Evolutionary conservation across 306 rosid species (phyloP), one percentile per base, ranked within the genome.

Genomic region (Vigna mungo): DNA sequence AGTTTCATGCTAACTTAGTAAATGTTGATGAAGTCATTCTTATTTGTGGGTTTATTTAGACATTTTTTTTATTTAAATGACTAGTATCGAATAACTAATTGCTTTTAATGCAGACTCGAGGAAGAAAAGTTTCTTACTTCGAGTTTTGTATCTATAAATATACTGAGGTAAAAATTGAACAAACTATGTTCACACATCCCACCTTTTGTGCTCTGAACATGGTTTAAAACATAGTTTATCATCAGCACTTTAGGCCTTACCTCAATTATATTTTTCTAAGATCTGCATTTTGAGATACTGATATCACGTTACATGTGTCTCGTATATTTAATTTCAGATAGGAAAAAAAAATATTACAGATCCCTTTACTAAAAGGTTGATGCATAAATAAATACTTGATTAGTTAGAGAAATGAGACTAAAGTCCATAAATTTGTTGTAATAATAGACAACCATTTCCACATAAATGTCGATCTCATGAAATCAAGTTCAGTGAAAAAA

Each of bases 111-210:
- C 92, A 96, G 99, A 92, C 99, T 77, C 99, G 97, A 60, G 99
- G 96, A 81, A 91, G 97, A 76, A 98, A 96, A 83, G 23, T 21
- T 96, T 92, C 89, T 85, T 96, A 85, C 96, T 96, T n/a, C 97
- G 98, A 16, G 98, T 96, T 72, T 96, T 98, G 52, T 96, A 92
- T 80, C 87, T 96, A 61, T 98, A 96, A 88, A 96, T 96, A 82
- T 96, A 96, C 84, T 92, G 98, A 96, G 97, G 99, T 95, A 68
- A 81, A 87, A 81, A 36, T 48, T 59, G 17, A 67, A 46, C 68
- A 67, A 36, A 67, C 52, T 37, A 37, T 66, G 46, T 68, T 58
- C 47, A 10, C 34, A 18, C 2, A 8, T 37, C 4, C 51, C 67
- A 67, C 36, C 55, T 54, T 62, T 41, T 74, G n/a, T 79, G 36